Evolutionary conservation across 495 filamentous ascomycete species (phyloP).

Genomic region (Astrocystis sublimbata): DNA sequence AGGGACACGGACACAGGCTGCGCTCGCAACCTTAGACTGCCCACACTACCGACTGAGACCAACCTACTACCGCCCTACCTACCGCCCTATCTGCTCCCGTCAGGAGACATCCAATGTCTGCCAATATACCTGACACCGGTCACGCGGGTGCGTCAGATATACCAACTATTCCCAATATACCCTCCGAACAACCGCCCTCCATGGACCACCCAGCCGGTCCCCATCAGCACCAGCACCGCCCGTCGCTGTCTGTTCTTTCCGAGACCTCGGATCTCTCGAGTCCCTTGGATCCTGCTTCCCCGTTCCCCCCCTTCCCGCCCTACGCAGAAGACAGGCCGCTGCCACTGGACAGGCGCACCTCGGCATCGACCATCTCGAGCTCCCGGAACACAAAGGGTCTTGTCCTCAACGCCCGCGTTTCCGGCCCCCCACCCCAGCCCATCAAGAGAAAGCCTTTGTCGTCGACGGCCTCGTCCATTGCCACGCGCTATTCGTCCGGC

Average conservation of each 20-base stretch:
- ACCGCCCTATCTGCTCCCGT: no score
- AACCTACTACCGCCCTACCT: no score
- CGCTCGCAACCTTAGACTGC: no score
- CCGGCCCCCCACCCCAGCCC: conserved; percentile 24
- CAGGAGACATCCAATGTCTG: conserved; percentile 5
- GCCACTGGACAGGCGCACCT: conserved; percentile 15
- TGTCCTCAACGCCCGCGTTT: conserved; percentile 23
- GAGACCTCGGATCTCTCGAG: conserved; percentile 26
- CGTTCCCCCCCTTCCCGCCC: conserved; percentile 25
- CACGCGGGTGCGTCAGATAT: not conserved
- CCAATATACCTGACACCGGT: conserved; percentile 2
- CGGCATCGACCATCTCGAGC: conserved; percentile 23
- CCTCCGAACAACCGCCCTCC: conserved; percentile 13
- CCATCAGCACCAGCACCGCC: conserved; percentile 20
- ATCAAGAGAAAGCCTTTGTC: conserved; percentile 59
- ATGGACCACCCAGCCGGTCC: not conserved
- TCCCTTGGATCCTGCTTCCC: conserved; percentile 32
- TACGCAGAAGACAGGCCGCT: conserved; percentile 24
- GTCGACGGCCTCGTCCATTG: conserved; percentile 50
- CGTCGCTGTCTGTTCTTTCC: conserved; percentile 32
- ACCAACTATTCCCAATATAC: not conserved
- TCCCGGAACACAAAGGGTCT: conserved; percentile 30
- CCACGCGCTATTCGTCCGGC: conserved; percentile 50
- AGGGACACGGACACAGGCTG: conserved; percentile 9
- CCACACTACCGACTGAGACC: no score